phyloP scores from a whole-genome alignment of 352 stramenopile genomes.

The Phytopythium litorale region DNA sequence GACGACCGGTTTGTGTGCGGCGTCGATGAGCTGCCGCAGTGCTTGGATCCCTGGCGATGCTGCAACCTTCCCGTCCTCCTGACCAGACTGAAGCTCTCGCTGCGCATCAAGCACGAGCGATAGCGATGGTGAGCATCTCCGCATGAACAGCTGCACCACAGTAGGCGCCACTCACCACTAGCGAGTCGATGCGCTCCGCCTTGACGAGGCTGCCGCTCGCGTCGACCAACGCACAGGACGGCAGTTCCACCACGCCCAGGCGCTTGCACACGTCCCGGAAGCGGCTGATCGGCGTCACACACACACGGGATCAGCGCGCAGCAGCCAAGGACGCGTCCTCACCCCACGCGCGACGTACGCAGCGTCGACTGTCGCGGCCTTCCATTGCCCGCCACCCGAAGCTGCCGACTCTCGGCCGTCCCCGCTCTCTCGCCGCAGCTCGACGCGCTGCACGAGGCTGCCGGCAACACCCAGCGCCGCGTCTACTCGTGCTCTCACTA shows the following conservation, averaged over 20 bases:
- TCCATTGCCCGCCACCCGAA: background rate
- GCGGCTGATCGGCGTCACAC: constrained; percentile 12
- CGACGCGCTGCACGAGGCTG: constrained; percentile 14
- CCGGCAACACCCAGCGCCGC: constrained; percentile 12
- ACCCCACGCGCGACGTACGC: constrained; percentile 8
- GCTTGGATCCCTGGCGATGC: background rate
- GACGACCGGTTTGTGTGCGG: background rate
- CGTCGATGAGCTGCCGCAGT: background rate
- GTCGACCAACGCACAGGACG: constrained; percentile 28
- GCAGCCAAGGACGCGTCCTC: background rate
- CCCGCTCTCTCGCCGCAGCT: constrained; percentile 14
- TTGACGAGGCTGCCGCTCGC: constrained; percentile 3
- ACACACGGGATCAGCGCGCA: background rate
- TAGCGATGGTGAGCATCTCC: too few species aligned
- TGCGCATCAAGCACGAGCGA: background rate
- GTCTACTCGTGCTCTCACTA: constrained; percentile 19
- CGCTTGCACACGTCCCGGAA: constrained; percentile 40
- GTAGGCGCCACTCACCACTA: background rate
- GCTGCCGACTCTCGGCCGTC: background rate
- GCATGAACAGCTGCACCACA: background rate
- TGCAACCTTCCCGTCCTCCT: background rate
- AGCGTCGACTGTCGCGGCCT: background rate
- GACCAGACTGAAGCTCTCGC: background rate
- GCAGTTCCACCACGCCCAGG: constrained; percentile 35
- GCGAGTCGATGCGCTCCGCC: background rate